Evolutionary conservation across 371 early-diverging fungal genomes (phyloP).

Genomic region (Smittium mucronatum): DNA sequence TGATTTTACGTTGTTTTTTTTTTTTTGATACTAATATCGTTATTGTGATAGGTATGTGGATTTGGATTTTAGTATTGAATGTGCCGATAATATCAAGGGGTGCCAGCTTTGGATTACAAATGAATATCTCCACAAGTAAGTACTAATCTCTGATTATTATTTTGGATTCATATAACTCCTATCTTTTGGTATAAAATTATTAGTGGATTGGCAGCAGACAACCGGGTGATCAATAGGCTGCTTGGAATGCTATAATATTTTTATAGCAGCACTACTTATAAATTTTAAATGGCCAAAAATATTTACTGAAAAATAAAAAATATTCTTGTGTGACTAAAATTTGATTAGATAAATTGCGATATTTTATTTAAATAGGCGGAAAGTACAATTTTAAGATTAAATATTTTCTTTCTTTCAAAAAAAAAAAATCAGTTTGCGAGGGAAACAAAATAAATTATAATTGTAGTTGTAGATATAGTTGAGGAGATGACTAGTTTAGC

Average conservation of each 20-base stretch:
- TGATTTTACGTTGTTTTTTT: background rate
- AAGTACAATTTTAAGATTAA: no score
- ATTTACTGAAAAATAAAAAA: no score
- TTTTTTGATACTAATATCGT: background rate
- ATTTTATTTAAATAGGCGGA: no score
- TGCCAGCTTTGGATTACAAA: constrained; percentile 58
- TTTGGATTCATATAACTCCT: background rate
- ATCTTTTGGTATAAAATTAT: no score
- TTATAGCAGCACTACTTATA: background rate
- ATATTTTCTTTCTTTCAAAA: no score
- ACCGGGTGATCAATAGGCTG: constrained; percentile 8
- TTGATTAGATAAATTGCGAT: no score
- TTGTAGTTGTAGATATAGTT: no score
- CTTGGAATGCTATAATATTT: background rate
- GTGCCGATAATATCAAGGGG: constrained; percentile 42
- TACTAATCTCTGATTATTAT: background rate
- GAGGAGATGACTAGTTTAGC: no score
- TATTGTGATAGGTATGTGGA: constrained; percentile 40
- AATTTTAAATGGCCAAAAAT: no score
- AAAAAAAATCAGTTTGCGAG: no score
- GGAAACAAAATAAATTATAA: no score
- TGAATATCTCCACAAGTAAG: constrained; percentile 50
- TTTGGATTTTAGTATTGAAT: constrained; percentile 44
- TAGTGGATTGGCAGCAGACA: constrained; percentile 10
- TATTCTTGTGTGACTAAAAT: no score